Base-by-base conservation (phyloP, 306 rosid genomes). In the Abrus pulchellus region DNA sequence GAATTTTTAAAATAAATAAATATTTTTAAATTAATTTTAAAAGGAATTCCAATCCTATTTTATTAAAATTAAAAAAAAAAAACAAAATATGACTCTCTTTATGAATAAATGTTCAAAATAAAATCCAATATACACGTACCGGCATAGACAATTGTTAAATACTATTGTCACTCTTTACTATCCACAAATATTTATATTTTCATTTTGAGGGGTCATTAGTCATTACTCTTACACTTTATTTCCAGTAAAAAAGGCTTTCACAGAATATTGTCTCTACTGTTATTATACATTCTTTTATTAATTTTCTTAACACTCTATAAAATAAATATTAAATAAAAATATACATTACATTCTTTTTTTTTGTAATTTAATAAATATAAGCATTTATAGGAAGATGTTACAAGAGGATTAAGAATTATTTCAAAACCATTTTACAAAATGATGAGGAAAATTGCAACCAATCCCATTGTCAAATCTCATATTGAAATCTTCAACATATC, bases 401-500 rank as follows among this genome's bases (percentile, higher is more conserved):
- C 20, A 20, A 20, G 20, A 20, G 20, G 20, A 20, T 20, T 20
- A 20, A 20, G 20, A 20, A 20, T 20, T 20, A 20, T 20, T 20
- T 20, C 20, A 20, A 20, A 20, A 20, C 4, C 3, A 71, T 64
- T 70, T 61, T 41, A 60, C 47, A 78, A 47, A n/a, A 1, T 63
- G 50, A 48, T 34, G 0, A 2, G 8, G 33, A 0, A 81, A 74
- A 45, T 28, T 52, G 64, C 68, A 36, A 7, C 13, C 13, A 20
- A 29, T 28, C 32, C 45, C 30, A 12, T 5, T 10, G 63, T 4
- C 3, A 55, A 45, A 32, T 40, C 43, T 86, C 82, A 90, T 9
- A 90, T 88, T 29, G 90, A 90, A 27, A 90, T 82, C 82, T 80
- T 82, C 85, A 90, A 68, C 88, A 88, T 75, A 36, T 87, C 91